phyloP scores from a whole-genome alignment of 768 basidiomycete genomes.

The Arthromyces matolae region DNA sequence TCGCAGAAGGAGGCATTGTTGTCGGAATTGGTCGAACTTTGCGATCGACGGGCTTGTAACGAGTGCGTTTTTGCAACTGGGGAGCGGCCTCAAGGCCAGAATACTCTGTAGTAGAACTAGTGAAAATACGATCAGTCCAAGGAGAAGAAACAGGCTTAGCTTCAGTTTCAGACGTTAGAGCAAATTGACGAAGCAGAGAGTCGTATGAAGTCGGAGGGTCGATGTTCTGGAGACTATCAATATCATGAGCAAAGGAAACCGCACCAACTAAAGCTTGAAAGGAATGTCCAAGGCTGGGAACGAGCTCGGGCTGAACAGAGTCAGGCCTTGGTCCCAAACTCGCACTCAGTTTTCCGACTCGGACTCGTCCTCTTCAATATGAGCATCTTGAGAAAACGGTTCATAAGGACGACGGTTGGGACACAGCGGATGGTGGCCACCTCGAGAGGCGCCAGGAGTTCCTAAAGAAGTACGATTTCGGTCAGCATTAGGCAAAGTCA shows the following conservation, averaged over 20 bases:
- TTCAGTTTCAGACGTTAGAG: background rate
- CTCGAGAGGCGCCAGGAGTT: too few relatives aligned
- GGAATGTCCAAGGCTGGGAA: too few relatives aligned
- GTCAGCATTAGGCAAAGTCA: constrained; percentile 1
- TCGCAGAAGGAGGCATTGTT: constrained; percentile 19
- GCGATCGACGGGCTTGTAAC: too few relatives aligned
- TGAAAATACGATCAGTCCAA: constrained; percentile 10
- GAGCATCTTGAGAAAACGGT: too few relatives aligned
- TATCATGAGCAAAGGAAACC: background rate
- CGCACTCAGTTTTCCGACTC: background rate
- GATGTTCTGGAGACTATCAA: constrained; percentile 1
- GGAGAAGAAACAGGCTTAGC: background rate
- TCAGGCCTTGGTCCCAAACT: too few relatives aligned
- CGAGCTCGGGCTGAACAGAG: too few relatives aligned
- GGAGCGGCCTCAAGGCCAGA: background rate
- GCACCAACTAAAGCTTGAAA: constrained; percentile 12
- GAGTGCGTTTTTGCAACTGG: constrained; percentile 21
- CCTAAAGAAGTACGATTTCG: constrained; percentile 9
- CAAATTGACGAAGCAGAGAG: constrained; percentile 1
- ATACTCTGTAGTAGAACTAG: background rate
- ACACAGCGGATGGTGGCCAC: too few relatives aligned
- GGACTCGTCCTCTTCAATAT: too few relatives aligned
- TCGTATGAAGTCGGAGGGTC: constrained; percentile 13
- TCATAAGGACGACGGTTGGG: too few relatives aligned
- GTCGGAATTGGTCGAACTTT: constrained; percentile 22